Percentiles rank a stretch among this genome's conserved stretches.
phyloP scores from a whole-genome alignment of 768 basidiomycete species.

The Tulasnella sp. region DNA sequence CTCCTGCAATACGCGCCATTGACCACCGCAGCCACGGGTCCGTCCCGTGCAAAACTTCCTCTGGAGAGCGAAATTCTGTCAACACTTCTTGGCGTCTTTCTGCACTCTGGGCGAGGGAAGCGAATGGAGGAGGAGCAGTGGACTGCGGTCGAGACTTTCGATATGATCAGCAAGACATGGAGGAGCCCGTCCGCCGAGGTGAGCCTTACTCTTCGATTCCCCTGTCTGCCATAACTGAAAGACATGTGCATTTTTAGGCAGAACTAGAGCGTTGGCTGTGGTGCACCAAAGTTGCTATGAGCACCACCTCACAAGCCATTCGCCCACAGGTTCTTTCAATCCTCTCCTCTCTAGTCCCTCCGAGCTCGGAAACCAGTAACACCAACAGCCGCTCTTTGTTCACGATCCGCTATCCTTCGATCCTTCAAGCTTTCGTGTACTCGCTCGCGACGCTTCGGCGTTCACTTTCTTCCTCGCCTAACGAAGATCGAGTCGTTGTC shows the following conservation, averaged over 20 bases:
- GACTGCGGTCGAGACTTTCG: constrained; percentile 51
- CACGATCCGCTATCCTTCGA: not conserved
- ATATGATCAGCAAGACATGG: constrained; percentile 50
- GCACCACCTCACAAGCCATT: constrained; percentile 30
- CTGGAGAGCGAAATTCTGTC: constrained; percentile 51
- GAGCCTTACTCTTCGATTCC: constrained; percentile 15
- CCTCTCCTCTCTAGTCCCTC: constrained; percentile 38
- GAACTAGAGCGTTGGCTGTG: constrained; percentile 55
- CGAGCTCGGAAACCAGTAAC: constrained; percentile 27
- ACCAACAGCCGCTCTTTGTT: not conserved
- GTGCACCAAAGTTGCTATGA: constrained; percentile 55
- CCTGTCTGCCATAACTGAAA: not conserved
- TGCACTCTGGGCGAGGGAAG: not conserved
- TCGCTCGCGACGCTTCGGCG: constrained; percentile 13
- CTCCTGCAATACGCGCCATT: constrained; percentile 38
- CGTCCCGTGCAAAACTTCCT: constrained; percentile 22
- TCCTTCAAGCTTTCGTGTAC: constrained; percentile 12
- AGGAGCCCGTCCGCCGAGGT: constrained; percentile 44
- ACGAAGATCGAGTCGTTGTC: not conserved
- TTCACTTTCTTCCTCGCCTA: not conserved
- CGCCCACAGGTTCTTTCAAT: constrained; percentile 42
- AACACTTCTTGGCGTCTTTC: constrained; percentile 41
- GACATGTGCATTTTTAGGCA: constrained; percentile 15
- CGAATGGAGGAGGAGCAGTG: constrained; percentile 42
- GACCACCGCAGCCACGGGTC: constrained; percentile 27